Conservation (phyloP, 495 filamentous ascomycete species). For the Aspergillus biplanus region DNA sequence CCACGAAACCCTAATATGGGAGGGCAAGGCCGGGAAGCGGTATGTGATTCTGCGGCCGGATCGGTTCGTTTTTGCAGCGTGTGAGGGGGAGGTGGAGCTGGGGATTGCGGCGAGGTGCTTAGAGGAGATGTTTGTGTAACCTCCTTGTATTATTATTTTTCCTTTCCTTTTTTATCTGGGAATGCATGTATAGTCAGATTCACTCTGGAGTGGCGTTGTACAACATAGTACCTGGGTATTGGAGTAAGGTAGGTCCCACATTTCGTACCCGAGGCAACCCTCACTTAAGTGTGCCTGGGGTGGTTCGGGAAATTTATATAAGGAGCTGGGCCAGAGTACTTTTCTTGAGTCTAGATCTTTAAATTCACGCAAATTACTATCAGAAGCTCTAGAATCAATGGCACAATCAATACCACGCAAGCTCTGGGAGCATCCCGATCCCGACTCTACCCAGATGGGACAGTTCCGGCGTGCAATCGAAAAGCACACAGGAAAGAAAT, state of each 20-base stretch:
- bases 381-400: background rate
- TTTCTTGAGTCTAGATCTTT: background rate
- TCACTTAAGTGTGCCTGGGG: background rate
- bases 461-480: slow-evolving; percentile 47
- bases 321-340: background rate
- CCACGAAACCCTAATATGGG: background rate
- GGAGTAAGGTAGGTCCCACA: background rate
- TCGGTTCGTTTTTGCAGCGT: background rate
- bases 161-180: background rate
- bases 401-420: slow-evolving; percentile 32
- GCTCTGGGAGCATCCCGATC: slow-evolving; percentile 65
- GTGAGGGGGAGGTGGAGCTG: background rate
- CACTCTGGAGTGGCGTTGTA: background rate
- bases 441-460: slow-evolving; percentile 63
- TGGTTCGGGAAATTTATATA: background rate
- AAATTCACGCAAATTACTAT: background rate
- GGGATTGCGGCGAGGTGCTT: background rate
- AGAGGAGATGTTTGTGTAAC: background rate
- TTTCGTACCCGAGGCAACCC: background rate
- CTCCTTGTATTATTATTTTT: background rate
- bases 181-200: background rate
- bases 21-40: background rate
- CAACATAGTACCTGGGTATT: no score
- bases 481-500: slow-evolving; percentile 10
- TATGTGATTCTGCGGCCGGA: background rate